phyloP scores from a whole-genome alignment of 2,329 filamentous ascomycete species.

The Fonsecaea pugnacius region DNA sequence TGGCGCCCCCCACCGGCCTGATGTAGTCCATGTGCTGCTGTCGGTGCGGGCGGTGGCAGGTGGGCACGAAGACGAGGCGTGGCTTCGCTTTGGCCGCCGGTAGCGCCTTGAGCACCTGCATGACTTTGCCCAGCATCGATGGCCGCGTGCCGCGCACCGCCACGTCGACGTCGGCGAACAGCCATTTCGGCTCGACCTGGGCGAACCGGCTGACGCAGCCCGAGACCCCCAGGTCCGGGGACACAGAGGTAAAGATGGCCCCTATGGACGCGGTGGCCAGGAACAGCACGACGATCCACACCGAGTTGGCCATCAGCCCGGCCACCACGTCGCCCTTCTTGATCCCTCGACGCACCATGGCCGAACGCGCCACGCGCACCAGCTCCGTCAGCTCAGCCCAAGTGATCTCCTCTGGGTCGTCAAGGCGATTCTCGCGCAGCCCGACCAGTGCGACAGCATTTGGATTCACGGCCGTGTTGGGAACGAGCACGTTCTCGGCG shows the following conservation, averaged over 20 bases:
- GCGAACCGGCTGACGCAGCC: constrained; percentile 45
- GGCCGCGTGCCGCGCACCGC: constrained; percentile 78
- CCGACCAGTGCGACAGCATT: constrained; percentile 47
- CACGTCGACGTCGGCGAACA: constrained; percentile 61
- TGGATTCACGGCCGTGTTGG: constrained; percentile 40
- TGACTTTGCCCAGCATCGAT: constrained; percentile 73
- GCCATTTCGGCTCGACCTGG: constrained; percentile 47
- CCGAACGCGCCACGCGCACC: constrained; percentile 46
- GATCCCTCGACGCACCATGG: constrained; percentile 45
- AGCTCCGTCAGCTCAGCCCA: constrained; percentile 48
- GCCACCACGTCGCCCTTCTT: constrained; percentile 47
- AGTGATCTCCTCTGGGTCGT: constrained; percentile 43
- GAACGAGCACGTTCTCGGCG: constrained; percentile 47
- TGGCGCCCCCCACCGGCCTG: constrained; percentile 19
- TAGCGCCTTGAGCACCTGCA: constrained; percentile 68
- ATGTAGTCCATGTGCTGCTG: constrained; percentile 20
- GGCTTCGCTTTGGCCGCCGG: constrained; percentile 28
- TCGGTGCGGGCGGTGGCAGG: constrained; percentile 27
- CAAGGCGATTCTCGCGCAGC: constrained; percentile 45
- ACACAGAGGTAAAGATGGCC: constrained; percentile 51
- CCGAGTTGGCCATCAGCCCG: constrained; percentile 50
- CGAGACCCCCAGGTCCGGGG: constrained; percentile 49
- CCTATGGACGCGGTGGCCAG: constrained; percentile 50
- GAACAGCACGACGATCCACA: constrained; percentile 50
- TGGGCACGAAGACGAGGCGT: constrained; percentile 30